A percentile compares a stretch with the other conserved stretches of the same genome.
These are phyloP conservation scores for Luffa aegyptiaca DNA, from an alignment of 306 rosid genomes.

Conservation along the genomic window DNA sequence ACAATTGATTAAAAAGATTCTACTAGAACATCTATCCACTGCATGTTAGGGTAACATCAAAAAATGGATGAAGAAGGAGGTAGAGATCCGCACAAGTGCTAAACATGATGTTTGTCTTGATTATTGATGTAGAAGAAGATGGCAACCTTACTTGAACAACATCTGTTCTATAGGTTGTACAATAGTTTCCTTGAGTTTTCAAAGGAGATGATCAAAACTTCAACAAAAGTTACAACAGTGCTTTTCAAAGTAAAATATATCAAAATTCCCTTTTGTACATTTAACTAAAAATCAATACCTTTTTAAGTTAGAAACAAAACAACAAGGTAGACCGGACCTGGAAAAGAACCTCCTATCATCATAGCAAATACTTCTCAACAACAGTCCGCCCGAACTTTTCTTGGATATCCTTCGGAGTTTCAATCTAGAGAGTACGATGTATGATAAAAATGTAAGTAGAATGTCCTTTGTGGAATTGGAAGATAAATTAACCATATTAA, in stretches of 20 bases:
- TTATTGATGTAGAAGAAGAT: background rate
- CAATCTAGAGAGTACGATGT: slow-evolving; percentile 41
- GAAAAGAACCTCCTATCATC: slow-evolving; percentile 18
- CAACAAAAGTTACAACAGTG: background rate
- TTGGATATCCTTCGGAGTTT: slow-evolving; percentile 85
- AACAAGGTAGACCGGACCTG: background rate
- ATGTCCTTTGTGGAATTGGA: slow-evolving; percentile 5
- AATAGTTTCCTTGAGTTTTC: background rate
- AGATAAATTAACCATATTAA: slow-evolving; percentile 5
- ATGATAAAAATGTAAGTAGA: slow-evolving; percentile 4
- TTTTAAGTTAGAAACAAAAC: background rate
- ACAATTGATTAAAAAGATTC: background rate
- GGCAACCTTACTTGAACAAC: background rate
- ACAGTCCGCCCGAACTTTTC: slow-evolving; percentile 89
- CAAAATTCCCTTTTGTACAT: slow-evolving; percentile 2
- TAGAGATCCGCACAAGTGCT: background rate
- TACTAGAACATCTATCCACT: background rate
- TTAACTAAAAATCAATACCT: background rate
- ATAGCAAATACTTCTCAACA: slow-evolving; percentile 76
- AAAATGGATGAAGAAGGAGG: background rate
- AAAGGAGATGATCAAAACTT: background rate
- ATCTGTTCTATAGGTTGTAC: background rate
- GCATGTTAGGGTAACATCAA: background rate
- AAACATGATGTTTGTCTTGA: background rate
- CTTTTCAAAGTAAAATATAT: background rate